Evolutionary conservation across 2,329 filamentous ascomycete genomes (phyloP).

Genomic region (Elsinoe arachidis): DNA sequence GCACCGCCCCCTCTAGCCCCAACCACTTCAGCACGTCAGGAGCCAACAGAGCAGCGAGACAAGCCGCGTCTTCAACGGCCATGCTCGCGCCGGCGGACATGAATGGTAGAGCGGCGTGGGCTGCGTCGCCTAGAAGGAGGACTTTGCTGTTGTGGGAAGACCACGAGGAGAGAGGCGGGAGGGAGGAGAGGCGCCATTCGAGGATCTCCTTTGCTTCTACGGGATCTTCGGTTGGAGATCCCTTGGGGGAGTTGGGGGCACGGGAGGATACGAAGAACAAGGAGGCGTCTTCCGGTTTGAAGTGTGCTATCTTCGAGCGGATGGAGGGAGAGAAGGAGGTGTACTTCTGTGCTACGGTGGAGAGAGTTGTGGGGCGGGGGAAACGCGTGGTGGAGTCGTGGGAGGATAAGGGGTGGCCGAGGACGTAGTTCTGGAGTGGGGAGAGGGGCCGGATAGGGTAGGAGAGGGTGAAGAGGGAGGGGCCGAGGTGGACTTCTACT

Average conservation of each 20-base stretch:
- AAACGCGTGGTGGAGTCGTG: neutral
- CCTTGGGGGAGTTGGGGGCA: neutral
- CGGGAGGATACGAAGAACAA: neutral
- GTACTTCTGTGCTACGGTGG: neutral
- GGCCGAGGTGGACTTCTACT: constrained; percentile 6
- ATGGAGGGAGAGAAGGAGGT: neutral
- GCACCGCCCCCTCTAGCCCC: neutral
- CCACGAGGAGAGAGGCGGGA: constrained; percentile 34
- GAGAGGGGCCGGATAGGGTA: neutral
- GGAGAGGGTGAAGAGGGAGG: constrained; percentile 1
- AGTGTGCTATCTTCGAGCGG: neutral
- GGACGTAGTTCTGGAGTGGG: neutral
- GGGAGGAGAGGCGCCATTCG: neutral
- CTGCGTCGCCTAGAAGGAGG: constrained; percentile 54
- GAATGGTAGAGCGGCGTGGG: constrained; percentile 57
- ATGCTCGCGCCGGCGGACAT: constrained; percentile 51
- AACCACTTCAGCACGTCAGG: neutral
- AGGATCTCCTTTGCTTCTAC: neutral
- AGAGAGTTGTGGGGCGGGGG: neutral
- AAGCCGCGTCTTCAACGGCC: constrained; percentile 52
- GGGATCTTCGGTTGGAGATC: neutral
- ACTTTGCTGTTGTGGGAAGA: constrained; percentile 48
- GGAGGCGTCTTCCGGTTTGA: neutral
- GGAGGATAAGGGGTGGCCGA: neutral
- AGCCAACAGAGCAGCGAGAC: constrained; percentile 31